phyloP scores from a whole-genome alignment of 768 basidiomycete genomes.

The Harrya chromipes region DNA sequence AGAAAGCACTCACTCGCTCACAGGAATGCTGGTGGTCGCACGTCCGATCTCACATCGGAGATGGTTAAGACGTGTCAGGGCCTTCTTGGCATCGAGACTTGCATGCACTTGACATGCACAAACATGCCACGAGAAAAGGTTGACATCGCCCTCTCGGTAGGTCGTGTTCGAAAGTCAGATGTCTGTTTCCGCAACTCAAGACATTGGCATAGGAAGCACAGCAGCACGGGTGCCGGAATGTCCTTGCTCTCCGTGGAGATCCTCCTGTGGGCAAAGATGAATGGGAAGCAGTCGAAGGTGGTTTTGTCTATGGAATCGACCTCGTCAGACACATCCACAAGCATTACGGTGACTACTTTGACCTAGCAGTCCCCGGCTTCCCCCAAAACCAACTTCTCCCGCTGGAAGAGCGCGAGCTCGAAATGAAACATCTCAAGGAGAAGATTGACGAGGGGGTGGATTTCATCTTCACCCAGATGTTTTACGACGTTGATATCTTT shows the following conservation, averaged over 20 bases:
- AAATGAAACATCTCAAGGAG: constrained; percentile 84
- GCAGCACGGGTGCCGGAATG: constrained; percentile 82
- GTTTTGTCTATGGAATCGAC: constrained; percentile 88
- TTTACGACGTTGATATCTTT: constrained; percentile 92
- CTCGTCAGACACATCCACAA: constrained; percentile 85
- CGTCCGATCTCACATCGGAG: constrained; percentile 90
- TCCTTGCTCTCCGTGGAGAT: constrained; percentile 91
- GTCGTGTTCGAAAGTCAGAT: constrained; percentile 28
- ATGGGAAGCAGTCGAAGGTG: constrained; percentile 91
- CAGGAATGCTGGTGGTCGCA: constrained; percentile 96
- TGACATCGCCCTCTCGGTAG: constrained; percentile 81
- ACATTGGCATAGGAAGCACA: constrained; percentile 74
- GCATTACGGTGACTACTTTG: constrained; percentile 88
- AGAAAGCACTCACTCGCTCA: constrained; percentile 2
- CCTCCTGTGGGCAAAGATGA: constrained; percentile 85
- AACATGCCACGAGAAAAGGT: constrained; percentile 98
- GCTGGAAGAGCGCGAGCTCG: constrained; percentile 67
- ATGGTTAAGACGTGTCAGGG: constrained; percentile 94
- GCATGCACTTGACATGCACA: constrained; percentile 98
- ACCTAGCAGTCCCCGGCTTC: constrained; percentile 92
- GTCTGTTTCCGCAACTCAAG: constrained; percentile 2
- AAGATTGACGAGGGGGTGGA: constrained; percentile 88
- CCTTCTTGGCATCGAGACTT: constrained; percentile 91
- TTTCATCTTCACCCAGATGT: constrained; percentile 99
- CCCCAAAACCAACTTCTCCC: constrained; percentile 78